These are phyloP conservation scores for Wickerhamiella domercqiae DNA, from an alignment of 805 yeast species.

Conservation along the genomic window DNA sequence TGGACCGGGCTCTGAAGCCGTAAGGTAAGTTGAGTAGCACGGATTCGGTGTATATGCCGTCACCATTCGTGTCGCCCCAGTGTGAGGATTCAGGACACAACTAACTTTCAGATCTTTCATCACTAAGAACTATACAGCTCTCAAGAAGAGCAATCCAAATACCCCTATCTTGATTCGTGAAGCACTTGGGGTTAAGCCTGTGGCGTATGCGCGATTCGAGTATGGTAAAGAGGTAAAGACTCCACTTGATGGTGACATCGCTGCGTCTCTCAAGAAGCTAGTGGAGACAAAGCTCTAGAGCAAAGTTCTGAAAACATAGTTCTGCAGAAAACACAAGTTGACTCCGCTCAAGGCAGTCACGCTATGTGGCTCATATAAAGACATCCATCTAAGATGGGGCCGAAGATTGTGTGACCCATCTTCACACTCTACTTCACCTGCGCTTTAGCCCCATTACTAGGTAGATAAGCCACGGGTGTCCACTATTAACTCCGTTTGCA, in stretches of 20 bases:
- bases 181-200: conserved; percentile 55
- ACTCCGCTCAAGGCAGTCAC: too few relatives aligned
- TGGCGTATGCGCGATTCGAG: conserved; percentile 54
- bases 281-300: conserved; percentile 21
- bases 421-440: too few relatives aligned
- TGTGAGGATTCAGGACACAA: neutral
- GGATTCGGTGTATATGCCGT: neutral
- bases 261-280: conserved; percentile 26
- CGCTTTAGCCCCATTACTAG: too few relatives aligned
- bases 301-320: too few relatives aligned
- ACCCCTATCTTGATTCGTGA: conserved; percentile 71
- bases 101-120: conserved; percentile 35
- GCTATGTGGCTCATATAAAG: too few relatives aligned
- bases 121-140: conserved; percentile 44
- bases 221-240: conserved; percentile 34
- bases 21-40: conserved; percentile 32
- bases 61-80: neutral
- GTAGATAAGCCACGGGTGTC: too few relatives aligned
- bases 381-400: too few relatives aligned
- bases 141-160: conserved; percentile 46
- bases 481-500: too few relatives aligned
- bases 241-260: conserved; percentile 32
- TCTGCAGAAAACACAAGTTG: too few relatives aligned
- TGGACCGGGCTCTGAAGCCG: conserved; percentile 53
- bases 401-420: too few relatives aligned